These are phyloP conservation scores for Metschnikowia borealis DNA, from an alignment of 805 yeast genomes.

Conservation along the genomic window DNA sequence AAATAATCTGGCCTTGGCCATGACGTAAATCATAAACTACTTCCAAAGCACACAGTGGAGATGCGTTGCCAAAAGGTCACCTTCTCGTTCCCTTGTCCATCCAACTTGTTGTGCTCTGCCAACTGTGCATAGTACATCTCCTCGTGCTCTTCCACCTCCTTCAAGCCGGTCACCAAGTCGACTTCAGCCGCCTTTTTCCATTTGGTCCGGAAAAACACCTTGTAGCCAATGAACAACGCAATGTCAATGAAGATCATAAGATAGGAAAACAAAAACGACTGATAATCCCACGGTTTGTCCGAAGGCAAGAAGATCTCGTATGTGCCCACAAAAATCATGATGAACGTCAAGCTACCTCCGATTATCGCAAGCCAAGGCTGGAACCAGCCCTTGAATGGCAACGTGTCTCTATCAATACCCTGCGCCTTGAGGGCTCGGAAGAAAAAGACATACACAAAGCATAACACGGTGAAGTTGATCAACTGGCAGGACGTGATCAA, in stretches of 20 bases:
- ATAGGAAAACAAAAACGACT: conserved; percentile 17
- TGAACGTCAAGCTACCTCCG: conserved; percentile 16
- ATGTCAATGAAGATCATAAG: conserved; percentile 18
- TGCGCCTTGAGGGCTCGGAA: conserved; percentile 18
- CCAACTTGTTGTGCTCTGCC: conserved; percentile 12
- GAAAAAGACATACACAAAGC: conserved; percentile 18
- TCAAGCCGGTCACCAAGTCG: conserved; percentile 29
- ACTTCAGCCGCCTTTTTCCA: conserved; percentile 17
- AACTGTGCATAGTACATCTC: conserved; percentile 21
- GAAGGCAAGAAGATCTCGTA: conserved; percentile 16
- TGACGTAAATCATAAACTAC: conserved; percentile 16
- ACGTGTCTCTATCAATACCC: conserved; percentile 15
- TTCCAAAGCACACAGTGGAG: conserved; percentile 23
- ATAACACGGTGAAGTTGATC: conserved; percentile 28
- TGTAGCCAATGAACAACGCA: conserved; percentile 14
- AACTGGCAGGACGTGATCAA: conserved; percentile 28
- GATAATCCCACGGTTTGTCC: conserved; percentile 7
- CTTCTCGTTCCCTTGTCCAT: conserved; percentile 19
- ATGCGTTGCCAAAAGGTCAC: conserved; percentile 16
- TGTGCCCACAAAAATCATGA: conserved; percentile 17
- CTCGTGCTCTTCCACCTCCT: conserved; percentile 40
- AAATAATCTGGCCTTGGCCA: too few relatives aligned
- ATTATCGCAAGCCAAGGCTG: conserved; percentile 25
- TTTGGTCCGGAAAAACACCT: conserved; percentile 13
- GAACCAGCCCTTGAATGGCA: conserved; percentile 19